Percentiles rank a stretch among this genome's conserved stretches.
Evolutionary conservation across 2,329 filamentous ascomycete species (phyloP).

Genomic region (Ceratocystis diversiconidia): DNA sequence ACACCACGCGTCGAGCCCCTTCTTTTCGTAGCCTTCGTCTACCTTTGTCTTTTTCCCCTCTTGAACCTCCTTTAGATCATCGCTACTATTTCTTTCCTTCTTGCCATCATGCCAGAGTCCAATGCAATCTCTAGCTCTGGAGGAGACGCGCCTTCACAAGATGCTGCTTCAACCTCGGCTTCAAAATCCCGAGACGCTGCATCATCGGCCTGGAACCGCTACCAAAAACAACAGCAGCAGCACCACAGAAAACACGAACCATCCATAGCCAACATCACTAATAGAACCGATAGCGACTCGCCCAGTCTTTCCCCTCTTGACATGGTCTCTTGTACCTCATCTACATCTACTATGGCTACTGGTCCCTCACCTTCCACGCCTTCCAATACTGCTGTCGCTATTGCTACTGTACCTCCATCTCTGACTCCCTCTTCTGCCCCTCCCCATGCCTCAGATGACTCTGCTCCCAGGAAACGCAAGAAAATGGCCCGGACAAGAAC

Average conservation of each 20-base stretch:
- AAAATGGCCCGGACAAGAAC: slow-evolving; percentile 27
- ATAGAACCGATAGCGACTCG: not conserved
- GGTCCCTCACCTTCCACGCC: not conserved
- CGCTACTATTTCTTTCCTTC: not conserved
- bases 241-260: slow-evolving; percentile 4
- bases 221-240: not conserved
- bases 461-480: slow-evolving; percentile 17
- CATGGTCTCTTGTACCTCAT: not conserved
- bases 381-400: not conserved
- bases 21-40: not conserved
- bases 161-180: not conserved
- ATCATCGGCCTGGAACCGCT: slow-evolving; percentile 3
- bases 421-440: not conserved
- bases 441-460: slow-evolving; percentile 5
- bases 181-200: not conserved
- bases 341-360: not conserved
- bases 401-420: not conserved
- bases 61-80: too few relatives aligned
- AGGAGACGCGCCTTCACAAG: not conserved
- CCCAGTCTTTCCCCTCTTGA: not conserved
- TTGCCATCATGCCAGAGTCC: not conserved
- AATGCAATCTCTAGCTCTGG: not conserved
- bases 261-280: slow-evolving; percentile 4
- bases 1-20: not conserved
- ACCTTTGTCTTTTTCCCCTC: not conserved